Evolutionary conservation across 805 yeast genomes (phyloP), one percentile per base, ranked within the genome.

Genomic region (Lachancea nothofagi): DNA sequence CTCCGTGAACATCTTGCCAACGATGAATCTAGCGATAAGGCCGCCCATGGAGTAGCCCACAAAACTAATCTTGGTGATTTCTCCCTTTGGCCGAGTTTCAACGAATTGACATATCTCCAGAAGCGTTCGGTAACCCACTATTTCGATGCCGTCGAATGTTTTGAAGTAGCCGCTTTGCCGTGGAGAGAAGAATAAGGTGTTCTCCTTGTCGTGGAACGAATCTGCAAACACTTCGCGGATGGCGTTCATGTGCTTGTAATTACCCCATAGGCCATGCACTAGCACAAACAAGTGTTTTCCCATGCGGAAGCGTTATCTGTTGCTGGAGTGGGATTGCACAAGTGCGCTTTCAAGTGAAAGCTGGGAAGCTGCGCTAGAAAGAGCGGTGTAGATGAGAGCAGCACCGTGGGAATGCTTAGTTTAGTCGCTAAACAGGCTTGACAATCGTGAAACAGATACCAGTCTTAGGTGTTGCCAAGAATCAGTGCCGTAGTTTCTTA

Each of bases 1-100:
- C 68, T 80, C 60, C 58, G 73, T 47, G 78, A 65, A 53, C 51
- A 59, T 48, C 33, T 82, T 69, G 2, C 97, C 97, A 33, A 88
- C 70, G 19, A 87, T 80, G 57, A 85, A 88, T 36, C 97, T 67
- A 0, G 88, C 70, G 23, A 90, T 77, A 25, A 89, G 62, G 0
- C 97, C 97, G 17, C 97, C 97, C 43, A 90, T 65, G 0, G 96
- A 85, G 59, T 89, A 90, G 0, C 97, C 96, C 2, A 85, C 71
- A 29, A 90, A 67, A 45, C 94, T 83, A 36, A 90, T 73, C 49
- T 78, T 54, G 41, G 36, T 61, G 49, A 40, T 52, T 51, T 33
- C 61, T 8, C 64, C 63, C 12, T 44, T 45, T 19, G 69, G 50
- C 44, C 64, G 57, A 8, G 46, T 54, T 13, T 61, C 61, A 21